Evolutionary conservation across 169 alveolate genomes (phyloP).

Genomic region (Plasmodium malariae): DNA sequence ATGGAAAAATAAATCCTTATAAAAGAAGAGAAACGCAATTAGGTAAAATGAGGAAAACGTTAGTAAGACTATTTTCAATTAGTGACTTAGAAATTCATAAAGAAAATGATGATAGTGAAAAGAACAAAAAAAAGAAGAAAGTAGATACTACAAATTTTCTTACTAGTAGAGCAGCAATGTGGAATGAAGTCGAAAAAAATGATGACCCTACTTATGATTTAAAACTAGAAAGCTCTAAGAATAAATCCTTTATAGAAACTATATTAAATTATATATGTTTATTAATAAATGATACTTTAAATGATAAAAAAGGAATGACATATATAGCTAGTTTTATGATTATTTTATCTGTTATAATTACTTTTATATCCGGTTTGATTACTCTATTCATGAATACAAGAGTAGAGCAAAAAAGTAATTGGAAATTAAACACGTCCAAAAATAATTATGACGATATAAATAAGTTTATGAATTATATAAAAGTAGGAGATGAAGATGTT

Average conservation of each 20-base stretch:
- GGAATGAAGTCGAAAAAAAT: conserved; percentile 67
- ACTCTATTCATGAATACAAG: conserved; percentile 12
- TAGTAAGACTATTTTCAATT: conserved; percentile 40
- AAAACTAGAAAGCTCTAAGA: conserved; percentile 63
- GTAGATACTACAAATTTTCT: neutral
- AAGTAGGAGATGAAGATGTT: conserved; percentile 22
- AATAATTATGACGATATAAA: conserved; percentile 53
- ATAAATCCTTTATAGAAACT: conserved; percentile 16
- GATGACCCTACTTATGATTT: conserved; percentile 63
- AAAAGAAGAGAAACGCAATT: conserved; percentile 54
- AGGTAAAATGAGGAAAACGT: conserved; percentile 13
- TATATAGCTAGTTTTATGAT: conserved; percentile 56
- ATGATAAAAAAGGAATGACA: conserved; percentile 74
- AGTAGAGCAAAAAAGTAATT: conserved; percentile 7
- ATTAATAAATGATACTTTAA: conserved; percentile 43
- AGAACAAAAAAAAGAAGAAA: neutral
- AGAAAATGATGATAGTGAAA: neutral
- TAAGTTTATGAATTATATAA: conserved; percentile 33
- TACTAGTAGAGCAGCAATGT: conserved; percentile 74
- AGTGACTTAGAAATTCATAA: conserved; percentile 20
- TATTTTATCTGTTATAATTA: conserved; percentile 38
- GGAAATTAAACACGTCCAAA: conserved; percentile 21
- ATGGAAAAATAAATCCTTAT: conserved; percentile 59
- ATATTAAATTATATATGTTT: conserved; percentile 8
- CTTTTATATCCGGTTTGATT: conserved; percentile 63